phyloP scores from a whole-genome alignment of 805 yeast species.

The Starmerella floricola region DNA sequence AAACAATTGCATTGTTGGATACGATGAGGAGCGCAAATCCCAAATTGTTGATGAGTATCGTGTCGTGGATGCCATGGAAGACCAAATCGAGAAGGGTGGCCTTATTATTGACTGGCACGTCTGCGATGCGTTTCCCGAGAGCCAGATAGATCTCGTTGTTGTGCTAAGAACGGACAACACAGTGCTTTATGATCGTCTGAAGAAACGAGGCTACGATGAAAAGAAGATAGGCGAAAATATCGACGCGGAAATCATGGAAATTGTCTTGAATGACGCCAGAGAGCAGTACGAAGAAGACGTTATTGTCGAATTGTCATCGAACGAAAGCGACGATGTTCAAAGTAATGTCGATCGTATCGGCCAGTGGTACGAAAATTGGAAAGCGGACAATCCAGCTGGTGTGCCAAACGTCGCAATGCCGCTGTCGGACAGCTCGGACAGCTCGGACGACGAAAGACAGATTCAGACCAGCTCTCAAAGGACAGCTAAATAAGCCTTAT shows the following conservation, averaged over 20 bases:
- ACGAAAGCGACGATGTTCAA: constrained; percentile 64
- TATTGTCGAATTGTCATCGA: constrained; percentile 67
- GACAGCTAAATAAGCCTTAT: too few relatives aligned
- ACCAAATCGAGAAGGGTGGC: constrained; percentile 72
- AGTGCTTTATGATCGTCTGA: constrained; percentile 59
- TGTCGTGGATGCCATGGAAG: constrained; percentile 68
- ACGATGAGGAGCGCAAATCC: constrained; percentile 73
- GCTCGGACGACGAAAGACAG: constrained; percentile 14
- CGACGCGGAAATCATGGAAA: constrained; percentile 96
- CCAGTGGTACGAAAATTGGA: constrained; percentile 71
- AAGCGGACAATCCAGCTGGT: constrained; percentile 30
- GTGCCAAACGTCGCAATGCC: constrained; percentile 14
- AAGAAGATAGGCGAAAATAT: constrained; percentile 78
- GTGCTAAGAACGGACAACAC: constrained; percentile 73
- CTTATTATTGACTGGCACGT: constrained; percentile 94
- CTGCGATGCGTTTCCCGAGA: constrained; percentile 87
- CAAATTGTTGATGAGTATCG: constrained; percentile 88
- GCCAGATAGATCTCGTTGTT: constrained; percentile 81
- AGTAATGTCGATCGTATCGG: constrained; percentile 65
- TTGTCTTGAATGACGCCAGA: constrained; percentile 71
- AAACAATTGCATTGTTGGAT: constrained; percentile 65
- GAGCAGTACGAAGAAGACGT: constrained; percentile 70
- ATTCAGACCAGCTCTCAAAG: constrained; percentile 5
- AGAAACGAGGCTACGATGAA: constrained; percentile 64
- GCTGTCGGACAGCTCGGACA: constrained; percentile 16